These are phyloP conservation scores for Pelargonium myrrhifolium DNA, from an alignment of 441 rosid species.

Conservation along the genomic window DNA sequence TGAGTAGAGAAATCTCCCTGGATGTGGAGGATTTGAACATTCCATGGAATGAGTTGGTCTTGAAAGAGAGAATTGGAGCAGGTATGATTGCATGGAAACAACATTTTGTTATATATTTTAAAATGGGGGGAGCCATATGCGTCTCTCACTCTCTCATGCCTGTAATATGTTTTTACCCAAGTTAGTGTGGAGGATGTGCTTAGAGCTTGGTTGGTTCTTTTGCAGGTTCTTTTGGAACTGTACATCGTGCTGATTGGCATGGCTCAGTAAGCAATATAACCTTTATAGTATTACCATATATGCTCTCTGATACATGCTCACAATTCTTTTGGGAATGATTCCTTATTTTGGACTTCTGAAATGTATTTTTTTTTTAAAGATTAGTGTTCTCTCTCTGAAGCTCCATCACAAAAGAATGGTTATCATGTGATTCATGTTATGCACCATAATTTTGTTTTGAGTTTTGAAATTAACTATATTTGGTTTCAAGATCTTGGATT, in stretches of 20 bases:
- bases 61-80: slow-evolving; percentile 95
- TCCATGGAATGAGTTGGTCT: slow-evolving; percentile 82
- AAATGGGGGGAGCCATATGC: slow-evolving; percentile 11
- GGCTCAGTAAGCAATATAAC: slow-evolving; percentile 68
- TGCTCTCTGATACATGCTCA: no score
- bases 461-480: not conserved
- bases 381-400: no score
- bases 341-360: not conserved
- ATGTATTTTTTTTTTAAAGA: not conserved
- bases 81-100: slow-evolving; percentile 39
- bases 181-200: slow-evolving; percentile 19
- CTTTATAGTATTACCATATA: not conserved
- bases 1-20: slow-evolving; percentile 49
- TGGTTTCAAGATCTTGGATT: not conserved
- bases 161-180: not conserved
- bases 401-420: not conserved
- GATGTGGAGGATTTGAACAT: slow-evolving; percentile 84
- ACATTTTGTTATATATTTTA: slow-evolving; percentile 8
- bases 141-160: slow-evolving; percentile 10
- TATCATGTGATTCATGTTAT: not conserved
- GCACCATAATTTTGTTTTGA: not conserved
- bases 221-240: slow-evolving; percentile 99
- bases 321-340: not conserved
- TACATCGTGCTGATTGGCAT: slow-evolving; percentile 98
- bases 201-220: slow-evolving; percentile 23